A percentile compares a stretch with the other conserved stretches of the same genome.
Evolutionary conservation across 192 early-diverging fungal species (phyloP).

Genomic region (Funneliformis geosporum): DNA sequence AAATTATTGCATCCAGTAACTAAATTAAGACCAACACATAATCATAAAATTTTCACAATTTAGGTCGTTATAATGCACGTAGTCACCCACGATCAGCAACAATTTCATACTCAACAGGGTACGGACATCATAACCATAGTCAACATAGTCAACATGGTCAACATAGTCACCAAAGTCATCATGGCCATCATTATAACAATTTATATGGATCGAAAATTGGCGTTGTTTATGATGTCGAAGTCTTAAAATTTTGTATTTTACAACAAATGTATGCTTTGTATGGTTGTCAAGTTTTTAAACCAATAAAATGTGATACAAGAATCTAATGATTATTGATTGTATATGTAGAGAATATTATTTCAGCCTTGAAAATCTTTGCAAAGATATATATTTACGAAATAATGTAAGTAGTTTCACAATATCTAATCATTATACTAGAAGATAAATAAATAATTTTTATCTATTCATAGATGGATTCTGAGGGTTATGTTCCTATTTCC

Average conservation of each 20-base stretch:
- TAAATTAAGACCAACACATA: neutral
- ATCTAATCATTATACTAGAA: neutral
- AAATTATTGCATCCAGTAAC: neutral
- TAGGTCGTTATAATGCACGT: constrained; percentile 19
- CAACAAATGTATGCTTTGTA: constrained; percentile 62
- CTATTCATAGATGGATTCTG: constrained; percentile 77
- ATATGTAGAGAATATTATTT: constrained; percentile 90
- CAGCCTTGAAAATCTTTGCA: constrained; percentile 94
- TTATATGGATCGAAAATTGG: constrained; percentile 16
- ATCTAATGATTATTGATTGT: neutral
- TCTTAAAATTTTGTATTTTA: constrained; percentile 57
- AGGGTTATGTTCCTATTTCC: constrained; percentile 79
- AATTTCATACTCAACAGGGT: constrained; percentile 4
- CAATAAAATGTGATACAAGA: neutral
- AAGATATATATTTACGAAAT: constrained; percentile 89
- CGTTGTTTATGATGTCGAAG: constrained; percentile 41
- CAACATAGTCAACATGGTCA: neutral
- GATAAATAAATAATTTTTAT: neutral
- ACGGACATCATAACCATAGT: neutral
- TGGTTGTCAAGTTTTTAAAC: neutral
- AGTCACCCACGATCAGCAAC: constrained; percentile 25
- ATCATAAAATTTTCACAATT: neutral
- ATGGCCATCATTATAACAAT: constrained; percentile 5
- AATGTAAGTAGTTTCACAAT: constrained; percentile 35
- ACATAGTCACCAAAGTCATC: too few relatives aligned